A percentile compares a stretch with the other conserved stretches of the same genome.
Evolutionary conservation across 1,284 basidiomycete genomes (phyloP).

Genomic region (Leccinum fuscescens): DNA sequence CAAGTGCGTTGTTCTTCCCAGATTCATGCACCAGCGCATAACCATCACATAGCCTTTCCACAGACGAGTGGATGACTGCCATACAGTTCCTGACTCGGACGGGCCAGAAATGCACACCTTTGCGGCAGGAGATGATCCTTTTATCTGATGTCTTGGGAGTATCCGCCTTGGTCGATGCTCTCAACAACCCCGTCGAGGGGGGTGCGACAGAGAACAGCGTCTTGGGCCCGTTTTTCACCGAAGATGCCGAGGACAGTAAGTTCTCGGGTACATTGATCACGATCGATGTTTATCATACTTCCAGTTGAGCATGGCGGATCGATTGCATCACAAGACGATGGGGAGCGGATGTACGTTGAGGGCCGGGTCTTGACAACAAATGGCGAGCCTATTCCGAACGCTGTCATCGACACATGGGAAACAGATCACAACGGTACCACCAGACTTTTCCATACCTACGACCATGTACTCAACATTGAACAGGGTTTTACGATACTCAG

Average conservation of each 20-base stretch:
- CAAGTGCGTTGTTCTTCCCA: conserved; percentile 33
- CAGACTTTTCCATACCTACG: not conserved
- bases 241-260: conserved; percentile 73
- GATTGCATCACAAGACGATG: conserved; percentile 80
- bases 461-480: not conserved
- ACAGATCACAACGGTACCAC: conserved; percentile 55
- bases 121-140: conserved; percentile 84
- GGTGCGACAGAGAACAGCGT: conserved; percentile 75
- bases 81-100: conserved; percentile 75
- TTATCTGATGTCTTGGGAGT: conserved; percentile 79
- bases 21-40: not conserved
- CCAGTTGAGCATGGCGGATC: conserved; percentile 58
- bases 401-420: conserved; percentile 83
- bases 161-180: conserved; percentile 72
- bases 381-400: conserved; percentile 67
- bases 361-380: conserved; percentile 64
- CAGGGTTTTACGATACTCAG: conserved; percentile 62
- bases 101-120: conserved; percentile 69
- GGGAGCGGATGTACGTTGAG: conserved; percentile 78
- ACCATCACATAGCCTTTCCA: conserved; percentile 52
- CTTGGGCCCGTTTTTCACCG: conserved; percentile 83
- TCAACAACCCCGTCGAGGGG: conserved; percentile 71
- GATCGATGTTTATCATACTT: not conserved
- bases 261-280: conserved; percentile 8
- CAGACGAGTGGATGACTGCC: conserved; percentile 82